Evolutionary conservation across 495 filamentous ascomycete species (phyloP), one percentile per base, ranked within the genome.

Genomic region (Lindgomyces ingoldianus): DNA sequence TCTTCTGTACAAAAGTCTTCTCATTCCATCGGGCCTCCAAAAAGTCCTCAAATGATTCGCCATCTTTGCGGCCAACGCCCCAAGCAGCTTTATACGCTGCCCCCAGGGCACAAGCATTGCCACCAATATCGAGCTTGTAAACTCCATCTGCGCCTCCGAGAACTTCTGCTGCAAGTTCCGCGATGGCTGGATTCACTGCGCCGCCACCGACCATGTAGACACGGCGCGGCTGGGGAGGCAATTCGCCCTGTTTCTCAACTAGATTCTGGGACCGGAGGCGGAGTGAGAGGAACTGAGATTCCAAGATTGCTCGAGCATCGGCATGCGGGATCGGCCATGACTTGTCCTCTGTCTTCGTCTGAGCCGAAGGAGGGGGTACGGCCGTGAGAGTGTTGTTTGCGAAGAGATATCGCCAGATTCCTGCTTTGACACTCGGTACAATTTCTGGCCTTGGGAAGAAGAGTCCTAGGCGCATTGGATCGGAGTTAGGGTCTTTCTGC

Each of bases 81-180:
- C 94, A 98, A 0, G 93, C 87, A 50, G 94, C 93, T 77, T 96
- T 96, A 74, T 98, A 96, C n/a, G 93, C 94, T 18, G 91, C 91
- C 11, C 93, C 94, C 9, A 98, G 75, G 19, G 93, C 94, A 75
- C 94, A 98, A 27, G 94, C 93, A 76, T 96, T 96, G 4, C 92
- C 91, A n/a, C 93, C 92, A 22, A 97, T 88, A 74, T 98, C 93
- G 2, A 98, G 83, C 76, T 86, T 86, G 72, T 90, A 98, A 18
- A 98, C 89, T 9, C 94, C 94, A 55, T 98, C 94, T 3, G 79
- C 80, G 4, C 91, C 90, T 22, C 94, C 94, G 2, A 98, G 83
- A 8, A 97, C 90, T 71, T 96, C 87, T 12, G 91, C 94, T 4
- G 90, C 83, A 24, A 91, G 79, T 45, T 85, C 76, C 9, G 90